Base-by-base conservation (phyloP, 495 filamentous ascomycete genomes). In the Clohesyomyces aquaticus region DNA sequence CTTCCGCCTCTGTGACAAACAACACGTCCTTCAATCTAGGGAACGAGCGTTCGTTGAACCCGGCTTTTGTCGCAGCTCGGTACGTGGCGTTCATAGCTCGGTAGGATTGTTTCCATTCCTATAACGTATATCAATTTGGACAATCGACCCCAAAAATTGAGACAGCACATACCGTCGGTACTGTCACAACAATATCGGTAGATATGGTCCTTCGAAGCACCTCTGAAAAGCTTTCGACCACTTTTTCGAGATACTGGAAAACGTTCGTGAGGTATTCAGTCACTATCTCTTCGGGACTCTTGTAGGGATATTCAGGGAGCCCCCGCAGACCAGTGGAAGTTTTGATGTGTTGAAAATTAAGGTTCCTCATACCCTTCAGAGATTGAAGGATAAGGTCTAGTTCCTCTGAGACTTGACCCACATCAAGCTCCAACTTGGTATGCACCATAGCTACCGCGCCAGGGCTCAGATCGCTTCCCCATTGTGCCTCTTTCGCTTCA, bases 81-180 rank as follows among this genome's bases (percentile, higher is more conserved):
- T 53, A 57, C n/a, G 64, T 67, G 11, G 57, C 55, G 32, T 67
- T 67, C 46, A 56, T 61, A n/a, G 64, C 64, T 41, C 32, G n/a
- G 28, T 61, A 38, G 10, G 64, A 61, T 38, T 38, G 6, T 6
- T 38, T 6, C 64, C 64, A 67, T 19, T 28, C 49, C 63, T 66
- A n/a, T n/a, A n/a, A n/a, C n/a, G n/a, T n/a, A n/a, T n/a, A n/a
- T n/a, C n/a, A n/a, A n/a, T n/a, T n/a, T n/a, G n/a, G n/a, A n/a
- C n/a, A n/a, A n/a, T n/a, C n/a, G n/a, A n/a, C n/a, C n/a, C n/a
- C n/a, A n/a, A n/a, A n/a, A n/a, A n/a, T n/a, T n/a, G n/a, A n/a
- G n/a, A n/a, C n/a, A n/a, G n/a, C n/a, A n/a, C n/a, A 9, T 59
- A 66, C 64, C 19, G 52, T 53, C 6, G 64, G 64, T 18, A 67